Evolutionary conservation across 2,329 filamentous ascomycete species (phyloP).

Genomic region (Zasmidium cellare): DNA sequence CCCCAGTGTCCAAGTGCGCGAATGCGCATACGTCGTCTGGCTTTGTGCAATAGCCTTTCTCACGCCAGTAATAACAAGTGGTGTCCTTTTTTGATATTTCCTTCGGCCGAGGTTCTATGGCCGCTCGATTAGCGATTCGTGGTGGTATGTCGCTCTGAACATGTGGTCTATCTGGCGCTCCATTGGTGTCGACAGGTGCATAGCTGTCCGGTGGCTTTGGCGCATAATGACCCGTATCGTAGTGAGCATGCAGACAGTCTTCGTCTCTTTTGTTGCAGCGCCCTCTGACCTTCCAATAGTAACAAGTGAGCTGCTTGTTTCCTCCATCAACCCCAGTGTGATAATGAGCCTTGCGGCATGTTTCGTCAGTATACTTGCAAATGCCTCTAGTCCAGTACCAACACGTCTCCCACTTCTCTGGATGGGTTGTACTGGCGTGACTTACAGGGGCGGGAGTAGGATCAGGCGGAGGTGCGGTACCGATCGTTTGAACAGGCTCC

Average conservation of each 20-base stretch:
- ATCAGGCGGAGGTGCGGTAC: not conserved
- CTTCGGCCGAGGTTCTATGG: no score
- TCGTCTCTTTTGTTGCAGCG: slow-evolving; percentile 1
- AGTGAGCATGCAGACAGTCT: slow-evolving; percentile 5
- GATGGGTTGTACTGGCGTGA: no score
- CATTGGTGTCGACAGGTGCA: not conserved
- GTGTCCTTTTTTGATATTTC: slow-evolving; percentile 2
- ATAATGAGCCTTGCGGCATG: slow-evolving; percentile 11
- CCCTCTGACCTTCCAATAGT: slow-evolving; percentile 9
- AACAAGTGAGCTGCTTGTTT: slow-evolving; percentile 4
- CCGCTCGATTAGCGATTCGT: not conserved
- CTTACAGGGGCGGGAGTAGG: not conserved
- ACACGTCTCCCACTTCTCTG: slow-evolving; percentile 5
- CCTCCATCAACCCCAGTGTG: not conserved
- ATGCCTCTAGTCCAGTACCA: slow-evolving; percentile 9
- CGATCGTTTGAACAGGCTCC: not conserved
- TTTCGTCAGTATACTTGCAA: slow-evolving; percentile 4
- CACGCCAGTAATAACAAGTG: slow-evolving; percentile 18
- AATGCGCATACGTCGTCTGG: slow-evolving; percentile 21
- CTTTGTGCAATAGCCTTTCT: slow-evolving; percentile 12
- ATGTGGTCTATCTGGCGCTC: not conserved
- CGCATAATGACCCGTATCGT: slow-evolving; percentile 1
- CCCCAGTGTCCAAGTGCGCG: slow-evolving; percentile 24
- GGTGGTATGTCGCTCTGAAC: not conserved
- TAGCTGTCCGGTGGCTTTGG: not conserved